Evolutionary conservation across 495 filamentous ascomycete genomes (phyloP), one percentile per base, ranked within the genome.

Genomic region (Aspergillus cristatus): DNA sequence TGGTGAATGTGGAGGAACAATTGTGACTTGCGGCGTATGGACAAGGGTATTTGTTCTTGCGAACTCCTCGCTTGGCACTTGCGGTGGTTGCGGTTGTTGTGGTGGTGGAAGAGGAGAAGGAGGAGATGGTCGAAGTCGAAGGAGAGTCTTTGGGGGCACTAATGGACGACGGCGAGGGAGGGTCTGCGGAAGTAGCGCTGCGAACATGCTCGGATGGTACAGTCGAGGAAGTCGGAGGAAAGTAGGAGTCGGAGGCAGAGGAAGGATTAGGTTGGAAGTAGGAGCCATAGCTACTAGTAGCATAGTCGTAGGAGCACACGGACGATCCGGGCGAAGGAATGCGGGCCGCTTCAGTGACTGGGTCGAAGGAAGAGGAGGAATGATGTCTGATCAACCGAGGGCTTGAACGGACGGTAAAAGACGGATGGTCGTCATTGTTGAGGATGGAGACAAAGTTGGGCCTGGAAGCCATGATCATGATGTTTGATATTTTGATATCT

Each of bases 1-100:
- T 97, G 31, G 90, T 96, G 59, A 97, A 97, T 0, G 82, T 86
- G 47, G 85, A 85, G 18, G 75, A 67, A 57, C 85, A 91, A 10
- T 74, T 68, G 50, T 82, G 81, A 13, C 68, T 71, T 18, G 78
- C 71, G 20, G 75, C 72, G 48, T 72, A 72, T 1, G 71, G 71
- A 29, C 71, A 75, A 3, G 71, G 70, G 40, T 73, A 75, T 48
- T 73, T 75, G 50, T 73, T 75, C 49, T 73, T 75, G 18, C 55
- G 46, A 13, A 28, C 44, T 29, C 39, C 31, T 36, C 50, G 20
- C 20, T 24, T 24, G 8, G 32, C 18, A 8, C 20, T 41, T 25
- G 35, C 35, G 8, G 50, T 25, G 3, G 37, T 35, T 24, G 50
- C 30, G 13, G 40, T 18, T 32, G 44, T 36, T 33, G 31, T 42